Conservation (phyloP, 1,284 basidiomycete genomes). For the Fomitopsis palustris region DNA sequence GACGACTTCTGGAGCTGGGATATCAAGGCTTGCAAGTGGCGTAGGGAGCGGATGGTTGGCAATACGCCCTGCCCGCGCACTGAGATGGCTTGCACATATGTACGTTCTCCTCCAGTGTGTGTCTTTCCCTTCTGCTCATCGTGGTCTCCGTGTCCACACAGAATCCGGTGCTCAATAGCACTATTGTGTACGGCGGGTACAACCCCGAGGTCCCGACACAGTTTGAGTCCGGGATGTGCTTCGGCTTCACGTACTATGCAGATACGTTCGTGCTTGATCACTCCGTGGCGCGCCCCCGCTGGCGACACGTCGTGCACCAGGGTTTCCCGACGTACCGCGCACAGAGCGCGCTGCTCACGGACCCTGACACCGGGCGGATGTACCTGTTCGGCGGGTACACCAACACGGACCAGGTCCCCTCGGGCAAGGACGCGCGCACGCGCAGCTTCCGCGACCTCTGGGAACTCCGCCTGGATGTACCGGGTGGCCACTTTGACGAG, state of each 20-base stretch:
- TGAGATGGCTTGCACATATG: slow-evolving; percentile 35
- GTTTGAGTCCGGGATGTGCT: slow-evolving; percentile 13
- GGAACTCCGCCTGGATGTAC: slow-evolving; percentile 35
- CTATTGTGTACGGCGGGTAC: slow-evolving; percentile 39
- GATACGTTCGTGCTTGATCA: slow-evolving; percentile 33
- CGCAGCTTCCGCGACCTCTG: slow-evolving; percentile 37
- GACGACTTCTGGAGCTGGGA: slow-evolving; percentile 42
- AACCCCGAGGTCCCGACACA: slow-evolving; percentile 29
- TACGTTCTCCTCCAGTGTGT: slow-evolving; percentile 17
- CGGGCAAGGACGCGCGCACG: slow-evolving; percentile 25
- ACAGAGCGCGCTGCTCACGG: slow-evolving; percentile 24
- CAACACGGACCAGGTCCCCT: slow-evolving; percentile 33
- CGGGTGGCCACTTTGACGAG: slow-evolving; percentile 32
- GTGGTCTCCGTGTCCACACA: slow-evolving; percentile 7
- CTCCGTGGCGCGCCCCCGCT: slow-evolving; percentile 14
- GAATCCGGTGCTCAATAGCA: slow-evolving; percentile 35
- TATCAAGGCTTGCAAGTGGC: slow-evolving; percentile 32
- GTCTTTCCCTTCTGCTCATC: neutral
- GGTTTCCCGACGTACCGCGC: slow-evolving; percentile 35
- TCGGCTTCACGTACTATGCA: slow-evolving; percentile 33
- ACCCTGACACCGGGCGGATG: slow-evolving; percentile 32
- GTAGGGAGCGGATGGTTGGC: slow-evolving; percentile 32
- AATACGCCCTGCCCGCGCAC: slow-evolving; percentile 36
- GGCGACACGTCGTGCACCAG: slow-evolving; percentile 29
- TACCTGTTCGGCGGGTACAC: slow-evolving; percentile 38